phyloP scores from a whole-genome alignment of 148 eudicot genomes.

The Mesembryanthemum crystallinum region DNA sequence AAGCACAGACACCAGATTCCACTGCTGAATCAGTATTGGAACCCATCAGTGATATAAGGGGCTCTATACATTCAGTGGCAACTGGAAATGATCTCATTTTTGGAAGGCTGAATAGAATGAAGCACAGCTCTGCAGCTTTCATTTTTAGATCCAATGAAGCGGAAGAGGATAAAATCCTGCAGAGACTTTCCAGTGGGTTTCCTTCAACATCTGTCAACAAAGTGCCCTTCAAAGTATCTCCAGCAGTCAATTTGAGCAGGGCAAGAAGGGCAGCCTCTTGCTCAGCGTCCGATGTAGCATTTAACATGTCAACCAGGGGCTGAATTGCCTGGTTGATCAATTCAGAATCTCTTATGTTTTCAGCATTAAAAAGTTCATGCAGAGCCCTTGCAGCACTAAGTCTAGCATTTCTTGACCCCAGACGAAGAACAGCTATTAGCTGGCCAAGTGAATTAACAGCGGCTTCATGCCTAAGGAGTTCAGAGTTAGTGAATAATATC shows the following conservation, averaged over 20 bases:
- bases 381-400: slow-evolving; percentile 74
- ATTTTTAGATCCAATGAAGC: slow-evolving; percentile 52
- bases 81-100: slow-evolving; percentile 44
- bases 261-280: slow-evolving; percentile 60
- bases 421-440: slow-evolving; percentile 72
- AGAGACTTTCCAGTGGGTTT: slow-evolving; percentile 49
- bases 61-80: slow-evolving; percentile 57
- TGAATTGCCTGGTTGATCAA: slow-evolving; percentile 60
- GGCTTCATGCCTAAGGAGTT: slow-evolving; percentile 59
- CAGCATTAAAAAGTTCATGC: slow-evolving; percentile 59
- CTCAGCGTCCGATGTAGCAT: slow-evolving; percentile 51
- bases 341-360: slow-evolving; percentile 61
- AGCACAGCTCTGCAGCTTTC: slow-evolving; percentile 64
- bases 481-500: slow-evolving; percentile 62
- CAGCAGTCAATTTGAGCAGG: slow-evolving; percentile 53
- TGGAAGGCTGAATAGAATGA: slow-evolving; percentile 53
- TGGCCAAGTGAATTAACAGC: slow-evolving; percentile 58
- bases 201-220: slow-evolving; percentile 51
- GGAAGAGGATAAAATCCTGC: slow-evolving; percentile 49
- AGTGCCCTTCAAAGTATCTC: slow-evolving; percentile 43
- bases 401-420: slow-evolving; percentile 74
- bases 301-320: slow-evolving; percentile 70
- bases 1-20: slow-evolving; percentile 70
- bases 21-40: slow-evolving; percentile 48
- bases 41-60: slow-evolving; percentile 52